These are phyloP conservation scores for Eucalyptus brandiana DNA, from an alignment of 345 rosid genomes.

Conservation along the genomic window DNA sequence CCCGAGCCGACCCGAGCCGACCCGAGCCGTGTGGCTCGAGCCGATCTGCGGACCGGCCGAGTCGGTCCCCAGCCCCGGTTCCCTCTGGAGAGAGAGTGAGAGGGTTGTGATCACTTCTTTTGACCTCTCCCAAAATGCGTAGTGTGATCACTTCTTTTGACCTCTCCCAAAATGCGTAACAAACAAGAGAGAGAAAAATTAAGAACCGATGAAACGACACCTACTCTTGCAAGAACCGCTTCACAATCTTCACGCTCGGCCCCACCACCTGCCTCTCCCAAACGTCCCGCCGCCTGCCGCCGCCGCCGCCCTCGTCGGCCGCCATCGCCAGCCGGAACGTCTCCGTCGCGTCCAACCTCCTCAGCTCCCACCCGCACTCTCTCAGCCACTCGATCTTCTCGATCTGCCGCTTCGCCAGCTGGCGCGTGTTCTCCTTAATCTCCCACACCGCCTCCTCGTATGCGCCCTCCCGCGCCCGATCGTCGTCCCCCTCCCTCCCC, in stretches of 20 bases:
- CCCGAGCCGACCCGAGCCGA: not conserved
- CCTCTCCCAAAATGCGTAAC: not conserved
- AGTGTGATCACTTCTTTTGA: not conserved
- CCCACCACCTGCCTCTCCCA: slow-evolving; percentile 61
- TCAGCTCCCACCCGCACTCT: slow-evolving; percentile 60
- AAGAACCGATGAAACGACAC: slow-evolving; percentile 4
- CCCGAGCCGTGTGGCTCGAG: not conserved
- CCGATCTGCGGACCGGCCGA: not conserved
- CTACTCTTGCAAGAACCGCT: slow-evolving; percentile 45
- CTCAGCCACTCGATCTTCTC: slow-evolving; percentile 51
- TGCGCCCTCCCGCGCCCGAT: slow-evolving; percentile 15
- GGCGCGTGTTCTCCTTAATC: slow-evolving; percentile 74
- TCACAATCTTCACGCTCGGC: slow-evolving; percentile 67
- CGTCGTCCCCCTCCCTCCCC: not conserved
- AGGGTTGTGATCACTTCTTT: no score
- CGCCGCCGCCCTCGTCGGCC: not conserved
- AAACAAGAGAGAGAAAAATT: not conserved
- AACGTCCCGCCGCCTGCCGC: slow-evolving; percentile 29
- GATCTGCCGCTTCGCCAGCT: slow-evolving; percentile 63
- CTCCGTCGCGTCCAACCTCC: slow-evolving; percentile 66
- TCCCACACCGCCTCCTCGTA: slow-evolving; percentile 62
- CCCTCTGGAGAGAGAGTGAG: not conserved
- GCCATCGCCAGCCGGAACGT: slow-evolving; percentile 22
- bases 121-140: no score
- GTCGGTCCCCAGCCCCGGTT: not conserved